Conservation (phyloP, 2,329 filamentous ascomycete species). For the Penicillium digitatum region DNA sequence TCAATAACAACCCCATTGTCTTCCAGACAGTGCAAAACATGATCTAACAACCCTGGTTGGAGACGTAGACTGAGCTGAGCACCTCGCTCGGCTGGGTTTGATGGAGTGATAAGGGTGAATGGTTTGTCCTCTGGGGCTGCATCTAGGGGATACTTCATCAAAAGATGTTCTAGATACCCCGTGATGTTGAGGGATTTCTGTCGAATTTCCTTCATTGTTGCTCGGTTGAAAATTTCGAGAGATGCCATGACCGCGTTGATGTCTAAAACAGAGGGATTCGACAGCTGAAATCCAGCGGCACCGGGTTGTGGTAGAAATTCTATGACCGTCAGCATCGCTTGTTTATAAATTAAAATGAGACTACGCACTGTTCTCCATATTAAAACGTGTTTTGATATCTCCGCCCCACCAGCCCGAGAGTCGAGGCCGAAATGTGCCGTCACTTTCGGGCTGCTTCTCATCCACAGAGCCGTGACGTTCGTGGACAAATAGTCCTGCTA, state of each 20-base stretch:
- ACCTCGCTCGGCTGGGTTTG: conserved; percentile 63
- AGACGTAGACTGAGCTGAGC: conserved; percentile 75
- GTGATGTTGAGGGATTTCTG: conserved; percentile 70
- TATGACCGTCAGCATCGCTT: conserved; percentile 23
- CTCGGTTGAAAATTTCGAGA: conserved; percentile 68
- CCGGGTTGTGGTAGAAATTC: conserved; percentile 71
- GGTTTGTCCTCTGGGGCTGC: conserved; percentile 34
- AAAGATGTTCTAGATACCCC: conserved; percentile 67
- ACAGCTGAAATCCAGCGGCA: conserved; percentile 78
- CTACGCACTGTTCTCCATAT: conserved; percentile 66
- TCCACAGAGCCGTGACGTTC: conserved; percentile 59
- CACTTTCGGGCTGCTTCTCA: conserved; percentile 31
- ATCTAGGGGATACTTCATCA: conserved; percentile 43
- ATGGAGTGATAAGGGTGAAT: conserved; percentile 66
- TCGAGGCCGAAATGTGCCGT: conserved; percentile 59
- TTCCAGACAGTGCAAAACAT: conserved; percentile 60
- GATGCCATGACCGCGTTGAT: conserved; percentile 70
- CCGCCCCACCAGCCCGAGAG: conserved; percentile 85
- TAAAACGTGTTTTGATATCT: conserved; percentile 70
- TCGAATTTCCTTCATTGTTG: conserved; percentile 64
- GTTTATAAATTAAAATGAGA: not conserved
- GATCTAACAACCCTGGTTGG: conserved; percentile 64
- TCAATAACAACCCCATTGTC: conserved; percentile 71
- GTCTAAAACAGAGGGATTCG: conserved; percentile 76
- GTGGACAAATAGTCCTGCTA: conserved; percentile 78